Base-by-base conservation (phyloP, 192 early-diverging fungal species). In the Nowakowskiella sp. region DNA sequence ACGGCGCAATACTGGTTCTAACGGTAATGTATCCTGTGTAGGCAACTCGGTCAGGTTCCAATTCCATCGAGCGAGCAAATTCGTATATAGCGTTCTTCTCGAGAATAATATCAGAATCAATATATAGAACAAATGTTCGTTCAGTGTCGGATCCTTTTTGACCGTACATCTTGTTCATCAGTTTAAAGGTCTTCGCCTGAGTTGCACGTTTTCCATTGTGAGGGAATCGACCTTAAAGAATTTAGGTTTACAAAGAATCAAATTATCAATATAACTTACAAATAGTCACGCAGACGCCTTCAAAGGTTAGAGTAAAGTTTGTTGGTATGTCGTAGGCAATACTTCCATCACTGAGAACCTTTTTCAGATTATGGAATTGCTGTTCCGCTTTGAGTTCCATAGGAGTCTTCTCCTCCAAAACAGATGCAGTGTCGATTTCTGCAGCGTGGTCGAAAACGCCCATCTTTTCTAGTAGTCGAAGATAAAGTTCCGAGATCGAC, bases 191-290 rank as follows among this genome's bases (percentile, higher is more conserved):
- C 25, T 56, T 58, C 16, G 68, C 65, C 48, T 77, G 74, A 1
- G 76, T 79, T 31, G 61, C 36, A 10, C 74, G 31, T 47, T 77
- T 77, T 31, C 74, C 74, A 22, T 72, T 72, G 58, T 77, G 74
- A 1, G 72, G 72, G 42, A 71, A 75, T 10, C 62, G 45, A n/a
- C n/a, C n/a, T n/a, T n/a, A n/a, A n/a, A n/a, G n/a, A n/a, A n/a
- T n/a, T n/a, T n/a, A n/a, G n/a, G n/a, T n/a, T n/a, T n/a, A n/a
- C n/a, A n/a, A n/a, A n/a, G n/a, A n/a, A n/a, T n/a, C n/a, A n/a
- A n/a, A n/a, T n/a, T n/a, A n/a, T n/a, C n/a, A n/a, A n/a, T n/a
- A n/a, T n/a, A n/a, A 64, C 31, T 42, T 50, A 10, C 33, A 53
- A 3, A 42, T 49, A n/a, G n/a, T n/a, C n/a, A n/a, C n/a, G n/a